Conservation (phyloP, 208 protist species). For the Strigomonas culicis region DNA sequence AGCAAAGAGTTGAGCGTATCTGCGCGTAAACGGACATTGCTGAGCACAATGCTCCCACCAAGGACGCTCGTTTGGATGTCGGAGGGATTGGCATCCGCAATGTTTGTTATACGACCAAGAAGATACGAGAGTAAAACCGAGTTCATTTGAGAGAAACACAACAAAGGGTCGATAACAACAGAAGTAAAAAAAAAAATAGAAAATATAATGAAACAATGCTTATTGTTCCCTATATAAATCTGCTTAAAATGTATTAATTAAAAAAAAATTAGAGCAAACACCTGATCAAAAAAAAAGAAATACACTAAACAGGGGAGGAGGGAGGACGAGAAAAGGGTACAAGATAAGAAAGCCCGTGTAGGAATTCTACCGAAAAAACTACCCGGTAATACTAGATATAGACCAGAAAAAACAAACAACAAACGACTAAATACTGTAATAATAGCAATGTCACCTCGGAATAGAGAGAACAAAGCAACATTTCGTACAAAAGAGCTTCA, state of each 20-base stretch:
- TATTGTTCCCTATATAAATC: not conserved
- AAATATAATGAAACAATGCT: not conserved
- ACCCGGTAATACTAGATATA: constrained; percentile 8
- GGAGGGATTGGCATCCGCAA: constrained; percentile 60
- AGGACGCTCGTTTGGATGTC: constrained; percentile 68
- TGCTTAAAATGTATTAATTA: too few species aligned
- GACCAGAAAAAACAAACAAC: not conserved
- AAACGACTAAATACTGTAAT: not conserved
- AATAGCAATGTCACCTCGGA: too few species aligned
- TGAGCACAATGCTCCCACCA: constrained; percentile 38
- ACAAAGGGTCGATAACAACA: not conserved
- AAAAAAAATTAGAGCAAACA: too few species aligned
- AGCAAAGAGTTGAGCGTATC: constrained; percentile 53
- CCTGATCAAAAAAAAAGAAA: too few species aligned
- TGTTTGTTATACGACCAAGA: constrained; percentile 46
- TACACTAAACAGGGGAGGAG: too few species aligned
- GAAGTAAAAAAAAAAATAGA: constrained; percentile 8
- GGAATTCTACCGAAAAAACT: too few species aligned
- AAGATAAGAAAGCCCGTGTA: too few species aligned
- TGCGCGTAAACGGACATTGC: constrained; percentile 44
- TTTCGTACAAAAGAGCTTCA: not conserved
- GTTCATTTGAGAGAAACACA: constrained; percentile 32
- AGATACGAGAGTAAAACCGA: constrained; percentile 71
- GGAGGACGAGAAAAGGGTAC: too few species aligned
- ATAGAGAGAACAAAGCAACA: not conserved